Base-by-base conservation (phyloP, 305 asterid genomes). In the Nicotiana rustica region DNA sequence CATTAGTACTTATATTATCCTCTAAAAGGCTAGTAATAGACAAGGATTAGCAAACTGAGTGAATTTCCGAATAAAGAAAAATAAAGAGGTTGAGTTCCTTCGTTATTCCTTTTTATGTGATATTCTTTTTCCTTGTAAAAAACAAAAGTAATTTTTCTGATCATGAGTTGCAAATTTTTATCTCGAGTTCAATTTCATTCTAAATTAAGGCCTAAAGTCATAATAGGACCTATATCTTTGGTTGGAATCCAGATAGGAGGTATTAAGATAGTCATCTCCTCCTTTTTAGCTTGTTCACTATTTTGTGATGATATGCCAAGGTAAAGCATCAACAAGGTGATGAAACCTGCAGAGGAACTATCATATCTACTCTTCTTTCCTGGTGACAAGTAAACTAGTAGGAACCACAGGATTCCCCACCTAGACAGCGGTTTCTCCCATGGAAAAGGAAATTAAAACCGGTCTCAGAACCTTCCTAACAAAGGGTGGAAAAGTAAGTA, bases 261-360 rank as follows among this genome's bases (percentile, higher is more conserved):
- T 15, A 75, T 0, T 75, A 25, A 75, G 59, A 49, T 52, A 49
- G 64, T 15, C 61, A 0, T 52, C 65, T 75, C 80, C 79, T 75
- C 79, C 47, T 52, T 52, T 75, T 52, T 25, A 75, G 47, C 80
- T 29, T 75, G 47, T 75, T 75, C 65, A 75, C 65, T 52, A 52
- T 49, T 52, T 75, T 52, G 25, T 75, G 79, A 75, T 52, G 80
- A 52, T 55, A 75, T 14, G 47, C 80, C 80, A 25, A 52, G 65
- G 65, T 25, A 75, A 71, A 75, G 25, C 61, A 71, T 73, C 61
- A 47, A 71, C 41, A 0, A 73, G 41, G 79, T 73, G 79, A 73
- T 47, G 77, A 35, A 68, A 52, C 56, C 77, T 36, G 56, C 56
- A 68, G 77, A 38, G 7, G 56, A 10, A 36, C 21, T 13, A 71